Percentiles rank a stretch among this genome's conserved stretches.
Evolutionary conservation across 208 protist species (phyloP).

Genomic region (Porcisia hertigi): DNA sequence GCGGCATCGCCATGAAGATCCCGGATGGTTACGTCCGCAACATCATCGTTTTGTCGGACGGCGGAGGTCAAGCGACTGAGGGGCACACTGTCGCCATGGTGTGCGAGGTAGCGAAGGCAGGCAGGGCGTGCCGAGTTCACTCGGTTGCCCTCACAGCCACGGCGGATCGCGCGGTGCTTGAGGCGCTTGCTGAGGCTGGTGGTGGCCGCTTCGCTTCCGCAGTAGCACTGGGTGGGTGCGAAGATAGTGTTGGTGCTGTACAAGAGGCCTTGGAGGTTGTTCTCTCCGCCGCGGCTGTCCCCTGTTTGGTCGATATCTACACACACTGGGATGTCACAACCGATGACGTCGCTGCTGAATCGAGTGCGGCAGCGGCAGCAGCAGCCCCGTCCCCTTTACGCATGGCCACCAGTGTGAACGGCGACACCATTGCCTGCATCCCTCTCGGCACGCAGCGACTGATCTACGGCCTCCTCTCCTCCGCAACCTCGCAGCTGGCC

Average conservation of each 20-base stretch:
- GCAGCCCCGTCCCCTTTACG: conserved; percentile 9
- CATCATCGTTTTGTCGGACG: conserved; percentile 69
- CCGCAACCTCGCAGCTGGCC: conserved; percentile 14
- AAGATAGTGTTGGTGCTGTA: conserved; percentile 4
- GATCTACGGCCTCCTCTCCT: conserved; percentile 22
- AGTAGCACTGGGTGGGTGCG: neutral
- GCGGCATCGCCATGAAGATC: conserved; percentile 22
- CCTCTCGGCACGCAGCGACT: conserved; percentile 38
- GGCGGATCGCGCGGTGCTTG: conserved; percentile 44
- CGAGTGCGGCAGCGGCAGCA: neutral
- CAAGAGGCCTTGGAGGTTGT: conserved; percentile 38
- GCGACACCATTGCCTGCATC: conserved; percentile 26
- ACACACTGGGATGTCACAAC: conserved; percentile 23
- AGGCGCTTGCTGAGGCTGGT: conserved; percentile 46
- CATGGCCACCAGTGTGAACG: conserved; percentile 14
- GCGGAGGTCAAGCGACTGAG: conserved; percentile 8
- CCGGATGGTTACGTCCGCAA: conserved; percentile 65
- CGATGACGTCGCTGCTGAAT: neutral
- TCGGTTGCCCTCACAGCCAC: conserved; percentile 43
- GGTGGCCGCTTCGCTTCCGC: conserved; percentile 44
- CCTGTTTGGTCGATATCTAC: conserved; percentile 48
- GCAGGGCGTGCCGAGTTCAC: conserved; percentile 48
- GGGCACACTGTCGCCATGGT: conserved; percentile 38
- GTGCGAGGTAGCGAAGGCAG: conserved; percentile 19
- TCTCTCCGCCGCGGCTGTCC: conserved; percentile 44